A percentile compares a stretch with the other conserved stretches of the same genome.
phyloP scores from a whole-genome alignment of 129 eudicot species.

The Flaveria linearis region DNA sequence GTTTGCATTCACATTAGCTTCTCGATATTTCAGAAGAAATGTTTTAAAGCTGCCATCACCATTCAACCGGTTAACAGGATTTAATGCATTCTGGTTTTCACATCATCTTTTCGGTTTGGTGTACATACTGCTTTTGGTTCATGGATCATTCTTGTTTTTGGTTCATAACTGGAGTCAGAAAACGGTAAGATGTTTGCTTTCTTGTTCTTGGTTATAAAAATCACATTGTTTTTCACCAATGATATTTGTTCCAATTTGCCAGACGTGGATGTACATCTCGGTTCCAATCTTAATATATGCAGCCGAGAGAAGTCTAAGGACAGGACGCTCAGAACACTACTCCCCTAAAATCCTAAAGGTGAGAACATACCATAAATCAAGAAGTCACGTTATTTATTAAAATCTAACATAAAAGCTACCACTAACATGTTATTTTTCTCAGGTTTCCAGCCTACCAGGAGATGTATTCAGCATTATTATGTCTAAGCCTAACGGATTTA shows the following conservation, averaged over 20 bases:
- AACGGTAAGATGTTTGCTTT: conserved; percentile 55
- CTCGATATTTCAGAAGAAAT: conserved; percentile 61
- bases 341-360: conserved; percentile 85
- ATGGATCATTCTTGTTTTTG: conserved; percentile 82
- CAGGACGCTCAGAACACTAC: conserved; percentile 73
- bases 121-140: conserved; percentile 74
- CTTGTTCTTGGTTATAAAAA: not conserved
- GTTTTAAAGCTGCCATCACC: conserved; percentile 82
- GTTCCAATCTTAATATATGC: conserved; percentile 71
- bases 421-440: conserved; percentile 5
- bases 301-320: conserved; percentile 75
- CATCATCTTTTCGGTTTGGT: conserved; percentile 87
- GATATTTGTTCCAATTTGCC: conserved; percentile 22
- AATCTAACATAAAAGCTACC: not conserved
- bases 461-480: conserved; percentile 80
- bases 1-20: conserved; percentile 80
- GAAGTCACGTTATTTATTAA: not conserved
- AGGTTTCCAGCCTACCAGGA: conserved; percentile 89
- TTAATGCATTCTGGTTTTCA: conserved; percentile 97
- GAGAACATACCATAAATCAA: conserved; percentile 2
- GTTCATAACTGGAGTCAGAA: conserved; percentile 82
- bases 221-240: conserved; percentile 17
- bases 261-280: conserved; percentile 98
- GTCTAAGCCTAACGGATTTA: conserved; percentile 90
- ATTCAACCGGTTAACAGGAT: conserved; percentile 80